Evolutionary conservation across 2,329 filamentous ascomycete species (phyloP).

Genomic region (Pseudogymnoascus sp.): DNA sequence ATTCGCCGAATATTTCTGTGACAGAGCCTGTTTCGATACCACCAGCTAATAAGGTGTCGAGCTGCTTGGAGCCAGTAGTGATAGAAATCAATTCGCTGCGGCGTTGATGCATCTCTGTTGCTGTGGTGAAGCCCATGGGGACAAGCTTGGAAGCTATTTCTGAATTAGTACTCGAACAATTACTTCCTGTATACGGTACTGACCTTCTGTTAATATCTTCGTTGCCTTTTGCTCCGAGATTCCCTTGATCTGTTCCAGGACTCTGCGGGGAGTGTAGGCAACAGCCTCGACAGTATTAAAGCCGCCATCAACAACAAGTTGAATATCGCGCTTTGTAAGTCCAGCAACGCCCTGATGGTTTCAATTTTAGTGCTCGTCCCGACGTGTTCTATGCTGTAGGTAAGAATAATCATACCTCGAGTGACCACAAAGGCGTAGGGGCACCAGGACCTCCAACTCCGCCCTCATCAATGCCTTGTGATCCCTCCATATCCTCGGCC

Average conservation of each 20-base stretch:
- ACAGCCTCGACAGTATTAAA: conserved; percentile 94
- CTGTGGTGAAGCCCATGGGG: conserved; percentile 97
- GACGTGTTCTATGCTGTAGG: not conserved
- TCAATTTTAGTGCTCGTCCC: not conserved
- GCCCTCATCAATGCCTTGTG: conserved; percentile 68
- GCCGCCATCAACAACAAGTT: conserved; percentile 82
- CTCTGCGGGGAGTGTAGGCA: conserved; percentile 78
- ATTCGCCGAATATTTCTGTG: conserved; percentile 96
- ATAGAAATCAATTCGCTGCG: conserved; percentile 97
- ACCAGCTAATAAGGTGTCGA: conserved; percentile 89
- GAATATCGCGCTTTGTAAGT: conserved; percentile 90
- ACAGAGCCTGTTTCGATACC: conserved; percentile 96
- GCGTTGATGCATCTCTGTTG: conserved; percentile 96
- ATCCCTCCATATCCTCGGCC: conserved; percentile 42
- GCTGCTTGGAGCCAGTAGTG: conserved; percentile 93
- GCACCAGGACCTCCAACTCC: conserved; percentile 77
- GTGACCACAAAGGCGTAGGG: conserved; percentile 76
- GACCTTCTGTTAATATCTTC: conserved; percentile 86
- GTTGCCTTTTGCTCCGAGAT: conserved; percentile 95
- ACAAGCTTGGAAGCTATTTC: conserved; percentile 80
- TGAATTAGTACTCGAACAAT: conserved; percentile 11
- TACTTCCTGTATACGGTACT: conserved; percentile 17
- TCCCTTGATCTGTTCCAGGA: conserved; percentile 91
- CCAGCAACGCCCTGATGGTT: conserved; percentile 72
- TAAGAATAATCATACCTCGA: conserved; percentile 59